phyloP scores from a whole-genome alignment of 2,329 filamentous ascomycete species.

The Colletotrichum orbiculare region DNA sequence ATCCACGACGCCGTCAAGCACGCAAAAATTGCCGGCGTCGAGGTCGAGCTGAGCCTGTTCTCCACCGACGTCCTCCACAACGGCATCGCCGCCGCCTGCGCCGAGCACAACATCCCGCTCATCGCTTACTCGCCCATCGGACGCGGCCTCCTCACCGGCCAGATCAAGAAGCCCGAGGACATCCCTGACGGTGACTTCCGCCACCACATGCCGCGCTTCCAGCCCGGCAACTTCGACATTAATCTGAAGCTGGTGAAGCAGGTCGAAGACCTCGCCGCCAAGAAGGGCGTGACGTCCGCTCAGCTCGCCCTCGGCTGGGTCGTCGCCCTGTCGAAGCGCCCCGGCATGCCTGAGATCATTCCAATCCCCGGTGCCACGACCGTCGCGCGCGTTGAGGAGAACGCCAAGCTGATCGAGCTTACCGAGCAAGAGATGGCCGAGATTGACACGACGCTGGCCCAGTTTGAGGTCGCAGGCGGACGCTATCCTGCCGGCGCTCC shows the following conservation, averaged over 20 bases:
- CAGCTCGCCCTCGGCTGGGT: conserved; percentile 78
- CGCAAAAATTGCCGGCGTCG: conserved; percentile 58
- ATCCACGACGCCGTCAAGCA: conserved; percentile 59
- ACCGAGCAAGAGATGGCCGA: conserved; percentile 61
- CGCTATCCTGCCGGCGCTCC: conserved; percentile 57
- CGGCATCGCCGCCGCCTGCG: conserved; percentile 65
- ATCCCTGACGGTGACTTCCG: conserved; percentile 63
- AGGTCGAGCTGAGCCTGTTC: conserved; percentile 66
- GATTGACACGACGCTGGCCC: conserved; percentile 61
- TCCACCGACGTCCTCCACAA: conserved; percentile 60
- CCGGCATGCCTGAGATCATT: conserved; percentile 68
- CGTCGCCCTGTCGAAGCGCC: conserved; percentile 57
- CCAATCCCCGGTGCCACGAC: conserved; percentile 75
- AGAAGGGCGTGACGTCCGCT: conserved; percentile 68
- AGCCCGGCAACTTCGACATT: conserved; percentile 69
- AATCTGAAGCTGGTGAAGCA: conserved; percentile 72
- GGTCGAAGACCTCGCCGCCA: conserved; percentile 66
- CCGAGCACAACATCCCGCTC: conserved; percentile 74
- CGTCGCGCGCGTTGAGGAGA: conserved; percentile 68
- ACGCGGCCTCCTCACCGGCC: conserved; percentile 64
- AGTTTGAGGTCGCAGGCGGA: conserved; percentile 58
- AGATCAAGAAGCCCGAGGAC: conserved; percentile 64
- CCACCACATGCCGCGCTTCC: conserved; percentile 66
- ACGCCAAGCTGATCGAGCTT: conserved; percentile 61
- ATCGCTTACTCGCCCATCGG: conserved; percentile 80